phyloP scores from a whole-genome alignment of 1,284 basidiomycete genomes.

The Porogramme epimiltina region DNA sequence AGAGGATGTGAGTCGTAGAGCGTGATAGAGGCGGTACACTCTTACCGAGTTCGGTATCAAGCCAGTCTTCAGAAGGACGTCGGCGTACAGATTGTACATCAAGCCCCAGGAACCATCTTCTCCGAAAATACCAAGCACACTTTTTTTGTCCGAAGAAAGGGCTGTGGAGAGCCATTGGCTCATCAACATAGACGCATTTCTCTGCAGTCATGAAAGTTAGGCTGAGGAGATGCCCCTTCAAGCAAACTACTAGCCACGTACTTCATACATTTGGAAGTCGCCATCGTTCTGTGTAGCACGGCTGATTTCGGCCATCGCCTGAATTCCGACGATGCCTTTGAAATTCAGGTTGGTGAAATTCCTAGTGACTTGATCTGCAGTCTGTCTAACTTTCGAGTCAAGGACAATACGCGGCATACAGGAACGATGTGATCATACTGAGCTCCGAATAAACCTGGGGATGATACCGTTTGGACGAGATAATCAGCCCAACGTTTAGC shows the following conservation, averaged over 20 bases:
- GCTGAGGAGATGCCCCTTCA: neutral
- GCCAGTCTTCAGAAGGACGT: neutral
- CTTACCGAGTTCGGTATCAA: neutral
- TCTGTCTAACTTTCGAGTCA: neutral
- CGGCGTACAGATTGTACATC: neutral
- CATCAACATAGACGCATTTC: neutral
- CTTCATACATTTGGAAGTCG: neutral
- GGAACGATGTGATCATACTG: neutral
- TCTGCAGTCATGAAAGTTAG: neutral
- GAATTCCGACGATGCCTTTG: neutral
- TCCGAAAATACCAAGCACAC: neutral
- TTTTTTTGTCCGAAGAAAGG: neutral
- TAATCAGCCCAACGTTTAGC: neutral
- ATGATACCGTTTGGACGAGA: neutral
- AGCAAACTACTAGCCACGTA: neutral
- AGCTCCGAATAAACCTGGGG: no score
- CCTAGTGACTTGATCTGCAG: neutral
- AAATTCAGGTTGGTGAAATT: neutral
- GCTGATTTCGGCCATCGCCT: neutral
- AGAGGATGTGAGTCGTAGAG: neutral
- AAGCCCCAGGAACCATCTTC: neutral
- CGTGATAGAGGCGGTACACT: neutral
- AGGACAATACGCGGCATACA: neutral
- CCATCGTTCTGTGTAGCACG: neutral
- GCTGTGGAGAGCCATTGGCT: neutral